phyloP scores from a whole-genome alignment of 108 stramenopile genomes.

The Mediolabrus comicus region DNA sequence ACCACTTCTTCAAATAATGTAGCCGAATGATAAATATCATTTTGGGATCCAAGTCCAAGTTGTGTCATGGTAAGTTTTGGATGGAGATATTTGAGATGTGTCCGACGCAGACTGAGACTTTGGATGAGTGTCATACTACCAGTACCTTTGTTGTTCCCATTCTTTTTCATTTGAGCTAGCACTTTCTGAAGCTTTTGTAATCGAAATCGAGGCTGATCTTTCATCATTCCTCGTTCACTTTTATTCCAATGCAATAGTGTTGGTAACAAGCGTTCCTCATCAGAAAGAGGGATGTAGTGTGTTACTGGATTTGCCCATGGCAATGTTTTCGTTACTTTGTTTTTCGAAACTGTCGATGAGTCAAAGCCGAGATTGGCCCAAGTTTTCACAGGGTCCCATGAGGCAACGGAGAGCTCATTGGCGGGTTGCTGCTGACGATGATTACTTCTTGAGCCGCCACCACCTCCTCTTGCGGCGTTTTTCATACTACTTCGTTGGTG shows the following conservation, averaged over 20 bases:
- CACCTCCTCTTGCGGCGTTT: background rate
- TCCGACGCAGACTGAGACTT: conserved; percentile 62
- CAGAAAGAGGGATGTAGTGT: conserved; percentile 28
- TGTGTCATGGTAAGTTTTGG: conserved; percentile 33
- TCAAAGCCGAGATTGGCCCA: background rate
- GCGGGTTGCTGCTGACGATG: background rate
- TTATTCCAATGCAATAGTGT: conserved; percentile 46
- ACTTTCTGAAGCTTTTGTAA: conserved; percentile 35
- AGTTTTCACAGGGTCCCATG: too few relatives aligned
- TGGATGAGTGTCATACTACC: conserved; percentile 40
- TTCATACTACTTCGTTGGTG: background rate
- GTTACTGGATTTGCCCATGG: conserved; percentile 29
- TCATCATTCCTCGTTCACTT: conserved; percentile 75
- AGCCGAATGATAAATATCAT: conserved; percentile 51
- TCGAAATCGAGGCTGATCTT: conserved; percentile 52
- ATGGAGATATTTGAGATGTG: conserved; percentile 65
- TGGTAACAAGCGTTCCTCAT: conserved; percentile 37
- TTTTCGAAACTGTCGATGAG: background rate
- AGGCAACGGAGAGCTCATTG: too few relatives aligned
- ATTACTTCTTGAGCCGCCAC: background rate
- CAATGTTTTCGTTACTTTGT: conserved; percentile 2
- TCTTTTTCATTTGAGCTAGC: background rate
- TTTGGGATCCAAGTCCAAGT: conserved; percentile 47
- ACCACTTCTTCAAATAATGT: conserved; percentile 66
- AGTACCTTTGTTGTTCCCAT: conserved; percentile 11